Conservation (phyloP, 2,329 filamentous ascomycete genomes). For the Cercospora zeae-maydis region DNA sequence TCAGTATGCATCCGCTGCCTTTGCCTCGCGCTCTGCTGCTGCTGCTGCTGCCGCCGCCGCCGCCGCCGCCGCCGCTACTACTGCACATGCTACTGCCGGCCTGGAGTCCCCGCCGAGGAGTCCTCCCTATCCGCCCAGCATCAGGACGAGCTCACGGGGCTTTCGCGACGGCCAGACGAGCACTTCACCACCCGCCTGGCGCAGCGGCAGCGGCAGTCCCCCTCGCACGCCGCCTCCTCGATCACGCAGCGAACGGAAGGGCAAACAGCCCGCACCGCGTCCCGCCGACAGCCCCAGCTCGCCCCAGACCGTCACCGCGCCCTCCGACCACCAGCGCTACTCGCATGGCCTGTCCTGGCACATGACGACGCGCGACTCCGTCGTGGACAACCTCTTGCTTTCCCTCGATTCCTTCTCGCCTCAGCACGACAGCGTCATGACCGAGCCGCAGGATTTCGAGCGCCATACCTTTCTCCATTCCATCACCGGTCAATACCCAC, state of each 20-base stretch:
- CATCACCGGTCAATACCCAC: conserved; percentile 12
- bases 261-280: conserved; percentile 12
- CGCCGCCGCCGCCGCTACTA: neutral
- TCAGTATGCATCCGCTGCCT: conserved; percentile 5
- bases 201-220: conserved; percentile 3
- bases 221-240: conserved; percentile 17
- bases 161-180: neutral
- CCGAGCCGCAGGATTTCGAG: conserved; percentile 22
- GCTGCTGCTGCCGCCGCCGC: neutral
- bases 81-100: conserved; percentile 4
- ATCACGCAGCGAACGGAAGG: conserved; percentile 11
- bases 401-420: conserved; percentile 78
- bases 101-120: conserved; percentile 8
- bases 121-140: conserved; percentile 4
- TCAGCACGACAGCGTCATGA: conserved; percentile 16
- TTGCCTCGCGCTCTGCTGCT: neutral
- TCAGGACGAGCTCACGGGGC: conserved; percentile 9
- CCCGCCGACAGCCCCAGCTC: conserved; percentile 8
- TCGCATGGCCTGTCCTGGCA: conserved; percentile 84
- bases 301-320: conserved; percentile 4
- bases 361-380: conserved; percentile 77
- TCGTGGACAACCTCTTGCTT: conserved; percentile 92
- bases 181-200: neutral
- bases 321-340: conserved; percentile 38
- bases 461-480: conserved; percentile 21